Base-by-base conservation (phyloP, 169 alveolate genomes). In the Plasmodium chabaudi region DNA sequence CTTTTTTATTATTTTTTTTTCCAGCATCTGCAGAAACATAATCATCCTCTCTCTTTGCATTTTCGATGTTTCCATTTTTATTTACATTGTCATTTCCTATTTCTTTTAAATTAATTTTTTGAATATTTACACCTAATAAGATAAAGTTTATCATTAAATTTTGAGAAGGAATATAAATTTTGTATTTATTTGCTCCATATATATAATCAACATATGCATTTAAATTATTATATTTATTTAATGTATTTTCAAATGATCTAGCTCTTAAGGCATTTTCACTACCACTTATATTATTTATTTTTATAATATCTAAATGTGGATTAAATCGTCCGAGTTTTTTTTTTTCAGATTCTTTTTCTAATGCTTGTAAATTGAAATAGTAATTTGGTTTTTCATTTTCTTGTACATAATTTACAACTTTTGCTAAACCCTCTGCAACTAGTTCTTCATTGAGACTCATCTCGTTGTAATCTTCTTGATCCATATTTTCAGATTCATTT, bases 221-320 rank as follows among this genome's bases (percentile, higher is more conserved):
- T 56, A 82, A 68, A 69, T 82, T 82, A 60, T 82, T 82, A 57
- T 82, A 82, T 61, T 82, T 82, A 21, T 82, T 82, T 42, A 82
- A 70, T 15, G 49, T 61, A 46, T 82, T 82, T 53, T 82, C 90
- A 68, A 82, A 82, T 5, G 90, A 82, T 55, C 90, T 65, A 9
- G 90, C 90, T 68, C 90, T 42, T 25, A 65, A 19, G 0, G 90
- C 67, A 53, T 82, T 82, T 51, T 82, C 90, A 70, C 72, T 82
- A 67, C 90, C 90, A 56, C 90, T 82, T 9, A 82, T 82, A 49
- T 82, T 82, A 47, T 82, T 82, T 9, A 82, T 82, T 68, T 82
- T 82, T 3, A 82, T 82, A 34, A 82, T 68, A 25, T 82, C 90
- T 1, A 82, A 12, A 60, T 82, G 90, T 5, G 82, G 82, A 42